phyloP scores from a whole-genome alignment of 2,329 filamentous ascomycete species.

The Fusarium liriodendri region DNA sequence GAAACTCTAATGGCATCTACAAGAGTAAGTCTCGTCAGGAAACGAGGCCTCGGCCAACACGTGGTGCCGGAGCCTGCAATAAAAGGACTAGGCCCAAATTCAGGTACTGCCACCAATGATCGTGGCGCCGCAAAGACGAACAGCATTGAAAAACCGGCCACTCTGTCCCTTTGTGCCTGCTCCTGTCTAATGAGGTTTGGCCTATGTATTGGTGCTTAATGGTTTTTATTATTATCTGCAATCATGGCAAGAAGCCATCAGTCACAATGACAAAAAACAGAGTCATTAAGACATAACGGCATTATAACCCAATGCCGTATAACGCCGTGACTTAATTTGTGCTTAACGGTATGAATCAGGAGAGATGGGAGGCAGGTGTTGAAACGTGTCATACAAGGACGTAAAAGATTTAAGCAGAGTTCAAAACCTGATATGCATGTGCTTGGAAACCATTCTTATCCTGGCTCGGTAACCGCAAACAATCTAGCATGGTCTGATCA shows the following conservation, averaged over 20 bases:
- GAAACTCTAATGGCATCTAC: not conserved
- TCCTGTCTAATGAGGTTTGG: not conserved
- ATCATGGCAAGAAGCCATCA: too few species aligned
- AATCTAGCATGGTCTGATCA: not conserved
- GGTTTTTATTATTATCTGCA: too few species aligned
- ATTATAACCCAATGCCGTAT: too few species aligned
- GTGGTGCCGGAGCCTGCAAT: not conserved
- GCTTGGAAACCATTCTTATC: not conserved
- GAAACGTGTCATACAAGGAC: not conserved
- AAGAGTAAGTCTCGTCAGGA: not conserved
- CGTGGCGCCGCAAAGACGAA: not conserved
- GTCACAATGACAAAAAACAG: too few species aligned
- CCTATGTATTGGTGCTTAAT: not conserved
- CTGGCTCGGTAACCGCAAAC: not conserved
- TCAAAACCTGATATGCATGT: too few species aligned
- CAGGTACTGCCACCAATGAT: not conserved
- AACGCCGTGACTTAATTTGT: too few species aligned
- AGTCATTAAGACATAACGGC: too few species aligned
- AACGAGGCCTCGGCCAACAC: not conserved
- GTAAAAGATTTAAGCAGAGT: not conserved
- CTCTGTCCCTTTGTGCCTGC: not conserved
- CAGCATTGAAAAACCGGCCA: too few species aligned
- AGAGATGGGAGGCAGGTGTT: too few species aligned
- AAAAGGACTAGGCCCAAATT: not conserved
- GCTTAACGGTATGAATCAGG: too few species aligned